phyloP scores from a whole-genome alignment of 805 yeast species.

The Metschnikowia hibisci region DNA sequence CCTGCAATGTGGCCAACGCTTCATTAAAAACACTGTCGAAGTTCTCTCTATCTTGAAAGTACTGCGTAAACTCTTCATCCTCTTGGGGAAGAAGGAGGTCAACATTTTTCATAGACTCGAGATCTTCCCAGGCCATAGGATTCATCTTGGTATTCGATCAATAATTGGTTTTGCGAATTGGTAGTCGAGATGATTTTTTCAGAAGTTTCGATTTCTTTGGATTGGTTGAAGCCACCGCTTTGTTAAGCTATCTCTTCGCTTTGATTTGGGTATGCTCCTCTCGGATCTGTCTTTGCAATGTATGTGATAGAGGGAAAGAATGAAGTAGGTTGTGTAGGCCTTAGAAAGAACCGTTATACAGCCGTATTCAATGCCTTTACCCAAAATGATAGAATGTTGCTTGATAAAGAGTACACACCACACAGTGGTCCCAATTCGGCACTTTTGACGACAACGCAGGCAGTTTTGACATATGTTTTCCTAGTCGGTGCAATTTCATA shows the following conservation, averaged over 20 bases:
- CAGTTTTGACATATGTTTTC: neutral
- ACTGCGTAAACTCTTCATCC: conserved; percentile 51
- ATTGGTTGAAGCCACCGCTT: neutral
- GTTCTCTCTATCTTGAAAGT: conserved; percentile 42
- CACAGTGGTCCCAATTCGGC: conserved; percentile 2
- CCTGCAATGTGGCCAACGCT: conserved; percentile 53
- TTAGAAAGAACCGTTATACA: neutral
- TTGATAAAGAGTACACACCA: neutral
- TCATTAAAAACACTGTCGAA: conserved; percentile 55
- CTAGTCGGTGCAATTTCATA: neutral
- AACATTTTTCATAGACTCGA: conserved; percentile 20
- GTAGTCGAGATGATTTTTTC: neutral
- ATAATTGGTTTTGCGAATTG: too few species aligned
- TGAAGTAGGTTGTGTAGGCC: neutral
- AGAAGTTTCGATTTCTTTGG: neutral
- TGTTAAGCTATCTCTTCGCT: neutral
- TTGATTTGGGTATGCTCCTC: neutral
- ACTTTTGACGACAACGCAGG: conserved; percentile 4
- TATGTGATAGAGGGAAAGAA: neutral
- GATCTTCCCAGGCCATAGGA: conserved; percentile 29
- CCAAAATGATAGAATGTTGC: conserved; percentile 1
- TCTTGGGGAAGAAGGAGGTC: conserved; percentile 1
- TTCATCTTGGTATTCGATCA: conserved; percentile 15
- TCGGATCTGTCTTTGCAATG: neutral
- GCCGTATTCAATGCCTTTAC: neutral